Percentiles rank a stretch among this genome's conserved stretches.
These are phyloP conservation scores for Hypsizygus marmoreus DNA, from an alignment of 768 basidiomycete genomes.

Conservation along the genomic window DNA sequence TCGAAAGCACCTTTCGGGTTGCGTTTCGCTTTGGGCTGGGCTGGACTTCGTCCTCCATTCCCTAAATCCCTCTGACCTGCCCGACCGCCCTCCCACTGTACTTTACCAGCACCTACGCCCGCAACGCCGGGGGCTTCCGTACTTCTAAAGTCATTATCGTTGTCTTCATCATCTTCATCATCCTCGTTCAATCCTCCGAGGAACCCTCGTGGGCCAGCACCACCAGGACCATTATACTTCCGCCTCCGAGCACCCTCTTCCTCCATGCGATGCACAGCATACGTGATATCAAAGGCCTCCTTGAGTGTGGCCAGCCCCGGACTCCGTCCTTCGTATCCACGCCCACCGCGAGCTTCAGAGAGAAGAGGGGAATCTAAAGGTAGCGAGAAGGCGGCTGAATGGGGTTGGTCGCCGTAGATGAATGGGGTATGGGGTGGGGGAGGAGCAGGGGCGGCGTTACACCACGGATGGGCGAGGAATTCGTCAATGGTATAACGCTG, in stretches of 20 bases:
- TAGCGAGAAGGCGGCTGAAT: constrained; percentile 31
- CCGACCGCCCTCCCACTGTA: constrained; percentile 30
- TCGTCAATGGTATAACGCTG: constrained; percentile 98
- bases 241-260: constrained; percentile 91
- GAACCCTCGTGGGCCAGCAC: constrained; percentile 77
- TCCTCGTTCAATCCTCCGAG: constrained; percentile 75
- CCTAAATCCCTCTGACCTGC: constrained; percentile 39
- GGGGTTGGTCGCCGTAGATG: constrained; percentile 41
- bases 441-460: constrained; percentile 66
- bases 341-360: constrained; percentile 73
- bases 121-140: constrained; percentile 9
- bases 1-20: constrained; percentile 55
- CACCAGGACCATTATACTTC: constrained; percentile 78
- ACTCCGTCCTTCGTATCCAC: constrained; percentile 74
- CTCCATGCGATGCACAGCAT: constrained; percentile 99
- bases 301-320: constrained; percentile 93
- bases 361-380: constrained; percentile 91
- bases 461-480: constrained; percentile 97
- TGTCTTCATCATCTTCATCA: constrained; percentile 43
- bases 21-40: neutral
- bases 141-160: too few species aligned
- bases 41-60: constrained; percentile 16
- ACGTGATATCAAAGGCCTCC: constrained; percentile 98
- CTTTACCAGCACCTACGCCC: constrained; percentile 16
- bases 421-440: constrained; percentile 68